phyloP scores from a whole-genome alignment of 2,329 filamentous ascomycete genomes.

The Onygenales sp. region DNA sequence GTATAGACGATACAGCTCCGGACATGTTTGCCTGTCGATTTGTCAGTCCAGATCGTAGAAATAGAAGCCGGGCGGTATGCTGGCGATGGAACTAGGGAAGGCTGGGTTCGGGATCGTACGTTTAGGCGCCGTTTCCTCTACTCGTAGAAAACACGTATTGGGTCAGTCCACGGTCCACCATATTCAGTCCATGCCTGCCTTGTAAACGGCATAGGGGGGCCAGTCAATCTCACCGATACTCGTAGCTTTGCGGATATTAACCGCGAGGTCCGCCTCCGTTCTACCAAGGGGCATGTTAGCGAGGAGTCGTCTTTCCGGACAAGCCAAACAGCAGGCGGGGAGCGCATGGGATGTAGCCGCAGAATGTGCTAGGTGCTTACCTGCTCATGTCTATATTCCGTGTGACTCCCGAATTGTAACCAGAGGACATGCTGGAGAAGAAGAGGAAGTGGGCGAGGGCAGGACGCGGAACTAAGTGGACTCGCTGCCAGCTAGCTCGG shows the following conservation, averaged over 20 bases:
- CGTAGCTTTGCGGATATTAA: slow-evolving; percentile 60
- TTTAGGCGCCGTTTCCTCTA: slow-evolving; percentile 59
- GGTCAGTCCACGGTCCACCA: neutral
- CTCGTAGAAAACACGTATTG: slow-evolving; percentile 12
- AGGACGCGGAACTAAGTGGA: neutral
- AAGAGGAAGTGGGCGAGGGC: neutral
- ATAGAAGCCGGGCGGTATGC: slow-evolving; percentile 65
- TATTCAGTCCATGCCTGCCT: neutral
- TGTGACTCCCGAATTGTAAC: slow-evolving; percentile 15
- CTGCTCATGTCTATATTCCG: slow-evolving; percentile 55
- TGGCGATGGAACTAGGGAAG: slow-evolving; percentile 3
- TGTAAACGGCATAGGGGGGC: slow-evolving; percentile 11
- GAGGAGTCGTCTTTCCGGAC: neutral
- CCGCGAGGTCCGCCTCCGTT: slow-evolving; percentile 55
- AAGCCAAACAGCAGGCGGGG: neutral
- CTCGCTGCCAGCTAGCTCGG: neutral
- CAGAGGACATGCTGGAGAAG: slow-evolving; percentile 8
- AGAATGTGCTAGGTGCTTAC: slow-evolving; percentile 28
- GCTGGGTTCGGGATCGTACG: slow-evolving; percentile 34
- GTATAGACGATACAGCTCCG: slow-evolving; percentile 97
- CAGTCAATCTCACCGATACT: slow-evolving; percentile 42
- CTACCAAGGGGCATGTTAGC: slow-evolving; percentile 16
- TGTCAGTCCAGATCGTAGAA: slow-evolving; percentile 52
- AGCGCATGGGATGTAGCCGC: neutral
- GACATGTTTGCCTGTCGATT: slow-evolving; percentile 69